These are phyloP conservation scores for Candolleomyces aberdarensis DNA, from an alignment of 768 basidiomycete species.

Conservation along the genomic window DNA sequence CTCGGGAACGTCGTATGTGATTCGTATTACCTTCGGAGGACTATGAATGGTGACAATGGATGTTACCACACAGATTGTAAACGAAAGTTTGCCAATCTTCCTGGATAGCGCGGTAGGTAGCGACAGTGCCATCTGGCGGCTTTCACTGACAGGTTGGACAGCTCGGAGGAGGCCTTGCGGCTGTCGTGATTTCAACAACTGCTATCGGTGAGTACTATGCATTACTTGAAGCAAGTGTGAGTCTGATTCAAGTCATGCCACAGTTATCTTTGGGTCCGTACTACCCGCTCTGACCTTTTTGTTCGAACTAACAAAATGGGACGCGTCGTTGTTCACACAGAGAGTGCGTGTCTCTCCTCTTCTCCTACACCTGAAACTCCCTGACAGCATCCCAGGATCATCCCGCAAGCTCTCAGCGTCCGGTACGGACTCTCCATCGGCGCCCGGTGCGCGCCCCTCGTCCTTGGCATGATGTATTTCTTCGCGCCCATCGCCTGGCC, in stretches of 20 bases:
- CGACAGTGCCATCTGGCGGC: neutral
- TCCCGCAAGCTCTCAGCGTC: conserved; percentile 73
- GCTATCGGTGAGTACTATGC: conserved; percentile 50
- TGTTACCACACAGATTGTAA: conserved; percentile 52
- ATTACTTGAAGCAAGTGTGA: neutral
- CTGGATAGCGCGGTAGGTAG: conserved; percentile 65
- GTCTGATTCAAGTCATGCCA: neutral
- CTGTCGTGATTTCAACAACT: conserved; percentile 74
- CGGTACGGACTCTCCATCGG: conserved; percentile 82
- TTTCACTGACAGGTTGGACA: conserved; percentile 9
- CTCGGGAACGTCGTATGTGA: conserved; percentile 79
- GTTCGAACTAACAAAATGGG: neutral
- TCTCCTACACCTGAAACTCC: neutral
- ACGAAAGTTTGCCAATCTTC: conserved; percentile 83
- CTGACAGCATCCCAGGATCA: conserved; percentile 33
- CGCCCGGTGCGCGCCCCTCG: conserved; percentile 73
- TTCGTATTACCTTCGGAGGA: neutral
- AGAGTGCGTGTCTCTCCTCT: conserved; percentile 52
- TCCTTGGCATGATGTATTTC: conserved; percentile 69
- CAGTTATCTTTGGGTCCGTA: conserved; percentile 81
- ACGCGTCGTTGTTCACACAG: conserved; percentile 43
- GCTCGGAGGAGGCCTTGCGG: conserved; percentile 67
- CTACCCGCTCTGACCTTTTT: neutral
- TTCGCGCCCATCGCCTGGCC: conserved; percentile 79
- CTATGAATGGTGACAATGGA: no score